Evolutionary conservation across 768 basidiomycete species (phyloP), one percentile per base, ranked within the genome.

Genomic region (Ramaria sp.): DNA sequence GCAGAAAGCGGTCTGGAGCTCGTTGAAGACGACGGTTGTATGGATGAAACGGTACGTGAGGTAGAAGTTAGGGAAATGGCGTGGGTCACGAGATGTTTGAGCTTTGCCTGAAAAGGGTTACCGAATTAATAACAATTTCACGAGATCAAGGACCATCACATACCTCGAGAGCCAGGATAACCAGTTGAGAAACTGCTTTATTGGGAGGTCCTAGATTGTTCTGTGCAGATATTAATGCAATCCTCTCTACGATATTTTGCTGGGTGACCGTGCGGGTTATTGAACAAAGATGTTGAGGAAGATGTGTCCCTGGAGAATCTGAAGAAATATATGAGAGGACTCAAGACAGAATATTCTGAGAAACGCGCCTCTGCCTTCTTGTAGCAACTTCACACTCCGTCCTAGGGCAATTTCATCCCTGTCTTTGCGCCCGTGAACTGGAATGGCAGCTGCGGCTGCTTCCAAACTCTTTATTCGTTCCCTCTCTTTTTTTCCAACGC

Each of bases 1-100:
- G 79, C 71, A 1, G 83, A 78, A 28, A 90, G 78, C 7, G 84
- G 22, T 69, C 68, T 63, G 52, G 69, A 63, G 36, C 58, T 69
- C 52, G 66, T 69, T n/a, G 68, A 66, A 3, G 59, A 59, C 15
- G 84, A 79, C 0, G 85, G 80, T 9, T 72, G 73, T 47, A 91
- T 88, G 45, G 88, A 89, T 6, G 82, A 77, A 60, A 88, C 82
- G 27, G 85, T 80, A 60, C 83, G 79, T 5, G 88, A 89, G 7
- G 81, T 76, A 0, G 85, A 80, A 1, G 86, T 88, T 9, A 89
- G 70, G 2, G 86, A 83, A 28, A 91, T 66, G 4, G 88, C 85
- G 60, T 85, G 85, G 1, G 83, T 86, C 59, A 91, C 83, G 25
- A 90, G 77, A 56, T 89, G 85, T 63, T 91, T 91, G 3, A 91